These are phyloP conservation scores for Neurospora sp. DNA, from an alignment of 495 filamentous ascomycete genomes.

Conservation along the genomic window DNA sequence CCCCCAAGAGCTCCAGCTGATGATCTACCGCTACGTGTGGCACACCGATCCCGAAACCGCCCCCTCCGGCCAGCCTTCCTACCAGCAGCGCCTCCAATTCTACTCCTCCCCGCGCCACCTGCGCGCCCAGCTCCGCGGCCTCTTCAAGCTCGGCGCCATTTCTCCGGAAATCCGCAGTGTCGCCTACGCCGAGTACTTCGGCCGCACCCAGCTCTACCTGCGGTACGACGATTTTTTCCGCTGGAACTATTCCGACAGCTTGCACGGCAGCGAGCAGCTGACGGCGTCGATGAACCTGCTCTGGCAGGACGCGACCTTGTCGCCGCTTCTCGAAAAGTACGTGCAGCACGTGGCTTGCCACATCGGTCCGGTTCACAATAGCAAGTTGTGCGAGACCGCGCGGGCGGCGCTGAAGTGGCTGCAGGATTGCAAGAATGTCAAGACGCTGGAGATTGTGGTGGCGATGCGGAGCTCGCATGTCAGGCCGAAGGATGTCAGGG, in stretches of 20 bases:
- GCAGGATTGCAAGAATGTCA: background rate
- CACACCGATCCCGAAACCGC: background rate
- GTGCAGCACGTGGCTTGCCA: background rate
- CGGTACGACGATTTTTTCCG: background rate
- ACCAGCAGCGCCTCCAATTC: background rate
- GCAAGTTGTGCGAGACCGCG: background rate
- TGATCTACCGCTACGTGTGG: background rate
- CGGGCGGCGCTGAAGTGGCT: background rate
- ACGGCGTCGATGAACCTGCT: background rate
- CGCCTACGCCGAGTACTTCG: background rate
- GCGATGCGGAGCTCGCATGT: background rate
- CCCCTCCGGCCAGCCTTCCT: background rate
- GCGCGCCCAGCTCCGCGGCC: background rate
- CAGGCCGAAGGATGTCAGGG: background rate
- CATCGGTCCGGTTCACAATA: background rate
- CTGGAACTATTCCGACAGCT: background rate
- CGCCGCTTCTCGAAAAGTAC: background rate
- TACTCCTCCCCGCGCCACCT: background rate
- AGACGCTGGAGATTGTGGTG: background rate
- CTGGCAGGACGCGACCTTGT: background rate
- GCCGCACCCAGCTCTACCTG: background rate
- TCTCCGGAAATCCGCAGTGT: background rate
- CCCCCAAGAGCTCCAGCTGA: background rate
- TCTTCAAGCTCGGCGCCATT: background rate
- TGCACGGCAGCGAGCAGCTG: background rate